phyloP scores from a whole-genome alignment of 495 filamentous ascomycete species.

The Patellaria atrata region DNA sequence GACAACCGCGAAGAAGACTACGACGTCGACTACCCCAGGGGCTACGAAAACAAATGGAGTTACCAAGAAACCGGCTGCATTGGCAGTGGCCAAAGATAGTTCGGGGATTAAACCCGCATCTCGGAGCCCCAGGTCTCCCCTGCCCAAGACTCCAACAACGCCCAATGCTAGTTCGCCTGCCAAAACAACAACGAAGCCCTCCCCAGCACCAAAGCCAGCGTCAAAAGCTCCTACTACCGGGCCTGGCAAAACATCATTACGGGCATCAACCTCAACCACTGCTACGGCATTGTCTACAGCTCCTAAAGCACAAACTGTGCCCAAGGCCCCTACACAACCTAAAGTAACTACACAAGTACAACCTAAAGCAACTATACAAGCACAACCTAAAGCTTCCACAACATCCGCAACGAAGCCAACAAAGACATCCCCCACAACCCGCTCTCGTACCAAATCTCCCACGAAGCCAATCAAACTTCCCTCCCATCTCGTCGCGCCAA shows the following conservation, averaged over 20 bases:
- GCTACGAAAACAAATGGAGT: background rate
- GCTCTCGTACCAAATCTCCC: constrained; percentile 22
- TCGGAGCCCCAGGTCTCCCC: constrained; percentile 12
- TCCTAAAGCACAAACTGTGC: constrained; percentile 5
- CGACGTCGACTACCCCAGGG: no score
- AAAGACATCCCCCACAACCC: constrained; percentile 13
- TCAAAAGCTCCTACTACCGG: constrained; percentile 11
- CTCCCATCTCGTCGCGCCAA: constrained; percentile 28
- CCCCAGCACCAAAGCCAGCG: constrained; percentile 3
- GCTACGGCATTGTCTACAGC: constrained; percentile 3
- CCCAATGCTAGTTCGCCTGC: constrained; percentile 2
- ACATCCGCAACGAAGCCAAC: background rate
- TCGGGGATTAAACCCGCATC: constrained; percentile 5
- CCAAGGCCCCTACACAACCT: constrained; percentile 11
- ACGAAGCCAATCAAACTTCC: constrained; percentile 27
- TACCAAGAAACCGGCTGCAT: constrained; percentile 11
- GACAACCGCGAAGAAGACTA: constrained; percentile 29
- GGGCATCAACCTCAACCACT: constrained; percentile 5
- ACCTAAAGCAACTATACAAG: no score
- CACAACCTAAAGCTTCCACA: background rate
- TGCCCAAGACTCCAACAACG: constrained; percentile 16
- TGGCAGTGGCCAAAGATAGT: constrained; percentile 32
- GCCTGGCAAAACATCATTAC: constrained; percentile 8
- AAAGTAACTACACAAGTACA: no score
- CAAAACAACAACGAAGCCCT: background rate